phyloP scores from a whole-genome alignment of 495 filamentous ascomycete genomes.

The Rhypophila decipiens region DNA sequence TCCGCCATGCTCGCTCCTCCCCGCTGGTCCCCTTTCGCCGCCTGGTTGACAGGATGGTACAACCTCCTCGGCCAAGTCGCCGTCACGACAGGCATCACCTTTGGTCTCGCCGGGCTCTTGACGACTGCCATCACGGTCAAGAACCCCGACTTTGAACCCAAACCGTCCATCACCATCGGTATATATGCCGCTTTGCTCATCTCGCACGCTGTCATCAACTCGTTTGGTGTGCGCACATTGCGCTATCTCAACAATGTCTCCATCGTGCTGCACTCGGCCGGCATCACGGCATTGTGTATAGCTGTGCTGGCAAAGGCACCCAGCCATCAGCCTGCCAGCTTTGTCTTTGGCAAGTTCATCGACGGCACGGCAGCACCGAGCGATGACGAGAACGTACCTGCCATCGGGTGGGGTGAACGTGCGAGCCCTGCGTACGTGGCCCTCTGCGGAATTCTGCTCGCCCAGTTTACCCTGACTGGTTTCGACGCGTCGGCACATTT shows the following conservation, averaged over 20 bases:
- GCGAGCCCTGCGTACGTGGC: slow-evolving; percentile 44
- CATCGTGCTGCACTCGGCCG: slow-evolving; percentile 54
- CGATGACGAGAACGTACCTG: slow-evolving; percentile 33
- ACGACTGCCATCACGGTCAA: slow-evolving; percentile 53
- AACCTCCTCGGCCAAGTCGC: slow-evolving; percentile 57
- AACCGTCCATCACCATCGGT: slow-evolving; percentile 47
- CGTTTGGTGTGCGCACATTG: slow-evolving; percentile 52
- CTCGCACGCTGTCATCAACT: slow-evolving; percentile 51
- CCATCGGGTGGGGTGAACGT: slow-evolving; percentile 37
- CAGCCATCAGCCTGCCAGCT: slow-evolving; percentile 51
- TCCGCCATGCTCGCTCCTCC: slow-evolving; percentile 54
- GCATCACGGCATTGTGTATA: slow-evolving; percentile 50
- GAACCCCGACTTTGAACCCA: slow-evolving; percentile 43
- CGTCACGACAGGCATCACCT: slow-evolving; percentile 62
- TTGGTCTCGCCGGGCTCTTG: slow-evolving; percentile 56
- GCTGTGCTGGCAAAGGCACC: slow-evolving; percentile 57
- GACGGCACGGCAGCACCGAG: slow-evolving; percentile 46
- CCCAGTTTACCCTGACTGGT: slow-evolving; percentile 46
- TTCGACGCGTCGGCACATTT: slow-evolving; percentile 39
- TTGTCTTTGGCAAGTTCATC: slow-evolving; percentile 53
- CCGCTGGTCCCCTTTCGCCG: slow-evolving; percentile 49
- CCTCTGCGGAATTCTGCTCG: slow-evolving; percentile 46
- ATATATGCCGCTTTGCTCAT: slow-evolving; percentile 56
- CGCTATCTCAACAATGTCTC: slow-evolving; percentile 56
- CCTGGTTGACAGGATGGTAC: slow-evolving; percentile 63